phyloP scores from a whole-genome alignment of 2,329 filamentous ascomycete genomes.

The Gnomoniopsis smithogilvyi region DNA sequence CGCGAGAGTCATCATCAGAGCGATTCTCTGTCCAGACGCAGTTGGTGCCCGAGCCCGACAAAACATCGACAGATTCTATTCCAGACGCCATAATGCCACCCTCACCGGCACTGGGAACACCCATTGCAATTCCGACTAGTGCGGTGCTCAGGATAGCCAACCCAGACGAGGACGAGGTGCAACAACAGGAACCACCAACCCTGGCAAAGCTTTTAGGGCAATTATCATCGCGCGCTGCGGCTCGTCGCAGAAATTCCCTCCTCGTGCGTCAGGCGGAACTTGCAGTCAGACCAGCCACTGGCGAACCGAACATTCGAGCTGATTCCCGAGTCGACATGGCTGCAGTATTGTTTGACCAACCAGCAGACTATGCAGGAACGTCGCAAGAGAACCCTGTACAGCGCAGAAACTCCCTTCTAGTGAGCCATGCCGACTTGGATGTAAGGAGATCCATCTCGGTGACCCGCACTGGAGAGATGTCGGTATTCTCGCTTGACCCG shows the following conservation, averaged over 20 bases:
- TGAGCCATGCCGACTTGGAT: too few relatives aligned
- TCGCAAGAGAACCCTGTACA: too few relatives aligned
- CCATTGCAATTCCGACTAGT: not conserved
- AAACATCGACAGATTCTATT: not conserved
- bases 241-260: constrained; percentile 9
- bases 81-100: not conserved
- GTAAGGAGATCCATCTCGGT: too few relatives aligned
- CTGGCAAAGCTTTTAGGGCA: not conserved
- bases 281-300: not conserved
- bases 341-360: not conserved
- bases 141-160: not conserved
- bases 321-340: not conserved
- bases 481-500: too few relatives aligned
- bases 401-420: too few relatives aligned
- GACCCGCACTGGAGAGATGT: too few relatives aligned
- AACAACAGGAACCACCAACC: not conserved
- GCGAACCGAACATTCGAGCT: not conserved
- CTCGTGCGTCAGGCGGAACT: constrained; percentile 5
- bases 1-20: not conserved
- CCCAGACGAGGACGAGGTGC: not conserved
- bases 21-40: not conserved
- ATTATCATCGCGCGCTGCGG: constrained; percentile 8
- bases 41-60: not conserved
- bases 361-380: too few relatives aligned
- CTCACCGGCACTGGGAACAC: not conserved